phyloP scores from a whole-genome alignment of 1,139 yeast species.

The Pichia sp. region DNA sequence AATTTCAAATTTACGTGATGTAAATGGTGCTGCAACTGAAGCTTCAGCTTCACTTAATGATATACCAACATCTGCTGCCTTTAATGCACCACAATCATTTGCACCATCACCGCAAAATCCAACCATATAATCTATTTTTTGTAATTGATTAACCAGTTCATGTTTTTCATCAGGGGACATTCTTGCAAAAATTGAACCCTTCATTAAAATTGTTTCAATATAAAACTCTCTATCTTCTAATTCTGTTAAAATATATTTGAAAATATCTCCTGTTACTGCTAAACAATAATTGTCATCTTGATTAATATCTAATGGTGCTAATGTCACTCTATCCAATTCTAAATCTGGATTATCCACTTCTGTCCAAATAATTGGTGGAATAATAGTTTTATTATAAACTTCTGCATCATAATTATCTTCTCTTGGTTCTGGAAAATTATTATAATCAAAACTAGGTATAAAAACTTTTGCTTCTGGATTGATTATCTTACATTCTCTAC shows the following conservation, averaged over 20 bases:
- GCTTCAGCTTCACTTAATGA: slow-evolving; percentile 97
- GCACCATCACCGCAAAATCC: slow-evolving; percentile 99
- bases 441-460: slow-evolving; percentile 55
- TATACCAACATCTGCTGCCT: slow-evolving; percentile 95
- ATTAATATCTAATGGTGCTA: slow-evolving; percentile 42
- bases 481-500: slow-evolving; percentile 71
- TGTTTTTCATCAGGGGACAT: slow-evolving; percentile 99
- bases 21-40: slow-evolving; percentile 93
- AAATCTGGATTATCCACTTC: slow-evolving; percentile 52
- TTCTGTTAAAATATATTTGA: slow-evolving; percentile 65
- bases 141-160: slow-evolving; percentile 84
- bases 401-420: slow-evolving; percentile 3
- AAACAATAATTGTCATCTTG: slow-evolving; percentile 45
- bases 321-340: slow-evolving; percentile 54
- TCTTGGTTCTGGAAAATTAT: slow-evolving; percentile 6
- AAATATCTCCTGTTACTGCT: slow-evolving; percentile 91
- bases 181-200: slow-evolving; percentile 79
- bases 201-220: slow-evolving; percentile 59
- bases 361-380: slow-evolving; percentile 46
- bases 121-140: slow-evolving; percentile 79
- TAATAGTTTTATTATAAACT: slow-evolving; percentile 10
- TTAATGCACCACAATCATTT: slow-evolving; percentile 95
- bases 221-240: slow-evolving; percentile 35
- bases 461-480: slow-evolving; percentile 44
- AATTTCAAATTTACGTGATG: slow-evolving; percentile 82